phyloP scores from a whole-genome alignment of 768 basidiomycete genomes.

The Sarcodon sp. region DNA sequence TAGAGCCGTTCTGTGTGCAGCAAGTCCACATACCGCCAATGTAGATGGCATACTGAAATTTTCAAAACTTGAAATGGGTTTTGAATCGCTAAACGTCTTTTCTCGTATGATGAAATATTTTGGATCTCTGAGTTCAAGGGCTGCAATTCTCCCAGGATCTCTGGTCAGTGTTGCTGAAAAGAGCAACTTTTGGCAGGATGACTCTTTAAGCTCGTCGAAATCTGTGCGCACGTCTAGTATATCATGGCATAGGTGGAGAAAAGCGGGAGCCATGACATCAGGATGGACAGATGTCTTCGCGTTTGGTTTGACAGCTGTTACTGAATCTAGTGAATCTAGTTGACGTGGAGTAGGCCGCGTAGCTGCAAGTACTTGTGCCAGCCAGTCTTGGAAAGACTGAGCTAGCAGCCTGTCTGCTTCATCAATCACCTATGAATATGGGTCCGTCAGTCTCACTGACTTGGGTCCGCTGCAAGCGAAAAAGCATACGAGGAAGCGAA shows the following conservation, averaged over 20 bases:
- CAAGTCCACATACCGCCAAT: conserved; percentile 40
- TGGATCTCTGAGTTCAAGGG: conserved; percentile 64
- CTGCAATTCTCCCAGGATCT: conserved; percentile 87
- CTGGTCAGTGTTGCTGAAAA: conserved; percentile 94
- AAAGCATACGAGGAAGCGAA: conserved; percentile 76
- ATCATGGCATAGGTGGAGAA: conserved; percentile 27
- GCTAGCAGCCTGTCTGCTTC: conserved; percentile 94
- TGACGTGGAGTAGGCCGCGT: conserved; percentile 29
- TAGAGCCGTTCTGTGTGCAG: not conserved
- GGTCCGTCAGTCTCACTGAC: not conserved
- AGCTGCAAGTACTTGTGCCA: conserved; percentile 71
- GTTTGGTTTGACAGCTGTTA: no score
- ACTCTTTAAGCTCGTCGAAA: conserved; percentile 38
- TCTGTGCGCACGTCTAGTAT: conserved; percentile 31
- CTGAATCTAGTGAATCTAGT: not conserved
- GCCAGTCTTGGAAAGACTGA: conserved; percentile 95
- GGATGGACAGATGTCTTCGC: conserved; percentile 13
- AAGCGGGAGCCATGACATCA: conserved; percentile 55
- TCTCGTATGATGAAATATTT: conserved; percentile 83
- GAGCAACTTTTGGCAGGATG: conserved; percentile 85
- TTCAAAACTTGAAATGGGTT: conserved; percentile 36
- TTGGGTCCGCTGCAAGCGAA: not conserved
- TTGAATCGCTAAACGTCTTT: conserved; percentile 10
- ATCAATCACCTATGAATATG: conserved; percentile 66
- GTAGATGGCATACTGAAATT: conserved; percentile 74